Percentiles rank a stretch among this genome's conserved stretches.
These are phyloP conservation scores for Nakazawaea siamensis DNA, from an alignment of 805 yeast genomes.

Conservation along the genomic window DNA sequence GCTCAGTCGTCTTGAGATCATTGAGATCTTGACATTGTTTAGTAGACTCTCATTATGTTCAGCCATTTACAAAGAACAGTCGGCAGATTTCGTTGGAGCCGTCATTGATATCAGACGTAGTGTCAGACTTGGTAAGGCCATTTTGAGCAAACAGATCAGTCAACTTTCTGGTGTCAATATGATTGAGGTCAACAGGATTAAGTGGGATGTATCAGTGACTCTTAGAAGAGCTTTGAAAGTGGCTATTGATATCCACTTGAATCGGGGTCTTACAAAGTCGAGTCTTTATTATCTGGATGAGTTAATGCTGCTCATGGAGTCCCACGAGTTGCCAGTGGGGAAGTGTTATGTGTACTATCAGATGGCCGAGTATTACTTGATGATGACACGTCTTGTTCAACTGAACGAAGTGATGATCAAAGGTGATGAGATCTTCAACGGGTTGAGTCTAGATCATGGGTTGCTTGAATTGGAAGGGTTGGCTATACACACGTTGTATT, in stretches of 20 bases:
- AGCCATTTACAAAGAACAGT: conserved; percentile 17
- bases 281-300: conserved; percentile 48
- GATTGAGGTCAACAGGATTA: conserved; percentile 19
- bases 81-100: conserved; percentile 20
- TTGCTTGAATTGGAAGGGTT: conserved; percentile 13
- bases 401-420: conserved; percentile 12
- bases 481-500: conserved; percentile 14
- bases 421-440: conserved; percentile 11
- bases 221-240: conserved; percentile 30
- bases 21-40: conserved; percentile 22
- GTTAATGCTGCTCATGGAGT: conserved; percentile 28
- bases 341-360: conserved; percentile 14
- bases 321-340: conserved; percentile 21
- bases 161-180: conserved; percentile 14
- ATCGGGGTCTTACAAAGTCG: conserved; percentile 52
- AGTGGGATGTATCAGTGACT: conserved; percentile 27
- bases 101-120: conserved; percentile 36
- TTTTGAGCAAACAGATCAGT: conserved; percentile 34
- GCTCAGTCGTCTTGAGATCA: conserved; percentile 10
- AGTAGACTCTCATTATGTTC: conserved; percentile 28
- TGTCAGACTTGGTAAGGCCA: conserved; percentile 43
- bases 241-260: conserved; percentile 31
- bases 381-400: conserved; percentile 9
- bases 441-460: conserved; percentile 10
- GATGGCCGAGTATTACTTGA: conserved; percentile 17